Conservation (phyloP, 2,329 filamentous ascomycete genomes). For the Huntiella moniliformis region DNA sequence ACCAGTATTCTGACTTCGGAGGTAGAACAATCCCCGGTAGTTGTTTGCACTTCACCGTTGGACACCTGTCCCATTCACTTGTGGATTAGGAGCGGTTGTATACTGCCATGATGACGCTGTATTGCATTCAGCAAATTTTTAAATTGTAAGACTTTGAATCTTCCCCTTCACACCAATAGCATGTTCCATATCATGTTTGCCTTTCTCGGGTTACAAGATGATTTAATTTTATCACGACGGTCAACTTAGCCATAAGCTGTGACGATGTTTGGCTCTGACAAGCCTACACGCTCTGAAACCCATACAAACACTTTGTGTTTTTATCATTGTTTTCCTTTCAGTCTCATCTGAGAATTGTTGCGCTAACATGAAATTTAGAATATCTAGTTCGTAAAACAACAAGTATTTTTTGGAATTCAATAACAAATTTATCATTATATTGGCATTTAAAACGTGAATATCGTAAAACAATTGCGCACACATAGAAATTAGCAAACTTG, state of each 20-base stretch:
- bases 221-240: constrained; percentile 29
- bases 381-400: neutral
- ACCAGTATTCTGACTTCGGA: too few species aligned
- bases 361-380: constrained; percentile 1
- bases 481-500: neutral
- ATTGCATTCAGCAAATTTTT: neutral
- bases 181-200: neutral
- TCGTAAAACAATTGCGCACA: neutral
- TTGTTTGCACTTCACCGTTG: too few species aligned
- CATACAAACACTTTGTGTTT: neutral
- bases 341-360: neutral
- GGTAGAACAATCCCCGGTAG: too few species aligned
- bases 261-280: constrained; percentile 29
- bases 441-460: neutral
- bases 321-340: neutral
- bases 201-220: constrained; percentile 16
- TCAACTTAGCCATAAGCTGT: constrained; percentile 29
- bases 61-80: neutral
- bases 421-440: too few species aligned
- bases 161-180: neutral
- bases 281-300: constrained; percentile 18
- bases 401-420: too few species aligned
- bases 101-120: too few species aligned
- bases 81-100: too few species aligned
- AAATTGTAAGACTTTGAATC: constrained; percentile 5